These are phyloP conservation scores for Kuraishia floccosa DNA, from an alignment of 805 yeast species.

Conservation along the genomic window DNA sequence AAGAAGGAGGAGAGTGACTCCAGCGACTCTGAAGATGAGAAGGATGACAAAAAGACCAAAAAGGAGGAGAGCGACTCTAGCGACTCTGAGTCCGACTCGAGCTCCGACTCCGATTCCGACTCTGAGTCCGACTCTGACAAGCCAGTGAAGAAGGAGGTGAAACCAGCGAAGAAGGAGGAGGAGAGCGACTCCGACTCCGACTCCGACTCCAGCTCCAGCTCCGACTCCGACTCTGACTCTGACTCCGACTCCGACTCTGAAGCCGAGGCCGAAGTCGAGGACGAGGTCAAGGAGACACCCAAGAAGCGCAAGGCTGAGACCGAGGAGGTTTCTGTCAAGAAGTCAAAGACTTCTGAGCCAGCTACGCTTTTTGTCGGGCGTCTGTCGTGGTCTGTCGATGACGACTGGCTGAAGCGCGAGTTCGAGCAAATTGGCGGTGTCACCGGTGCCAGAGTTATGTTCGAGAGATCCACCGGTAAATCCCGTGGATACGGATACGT, in stretches of 20 bases:
- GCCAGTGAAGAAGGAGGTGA: slow-evolving; percentile 3
- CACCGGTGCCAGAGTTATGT: slow-evolving; percentile 80
- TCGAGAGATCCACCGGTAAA: slow-evolving; percentile 85
- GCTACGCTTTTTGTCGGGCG: slow-evolving; percentile 94
- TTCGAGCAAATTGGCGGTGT: slow-evolving; percentile 81
- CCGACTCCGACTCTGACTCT: slow-evolving; percentile 9
- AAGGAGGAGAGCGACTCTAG: slow-evolving; percentile 11
- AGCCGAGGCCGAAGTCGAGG: slow-evolving; percentile 2
- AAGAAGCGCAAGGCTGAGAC: slow-evolving; percentile 31
- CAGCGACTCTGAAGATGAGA: slow-evolving; percentile 8
- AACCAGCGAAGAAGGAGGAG: slow-evolving; percentile 6
- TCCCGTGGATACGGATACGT: slow-evolving; percentile 98
- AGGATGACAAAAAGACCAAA: slow-evolving; percentile 22
- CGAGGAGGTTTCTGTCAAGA: slow-evolving; percentile 37
- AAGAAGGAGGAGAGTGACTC: slow-evolving; percentile 19
- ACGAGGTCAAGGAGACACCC: slow-evolving; percentile 16
- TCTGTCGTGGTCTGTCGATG: slow-evolving; percentile 95
- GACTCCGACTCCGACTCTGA: slow-evolving; percentile 20
- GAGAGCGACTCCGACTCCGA: slow-evolving; percentile 13
- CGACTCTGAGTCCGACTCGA: slow-evolving; percentile 9
- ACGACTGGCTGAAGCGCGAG: slow-evolving; percentile 83
- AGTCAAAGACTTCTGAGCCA: slow-evolving; percentile 45
- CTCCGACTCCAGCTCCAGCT: slow-evolving; percentile 11
- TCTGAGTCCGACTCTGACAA: slow-evolving; percentile 12
- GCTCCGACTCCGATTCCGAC: slow-evolving; percentile 17